Base-by-base conservation (phyloP, 2,329 filamentous ascomycete genomes). In the Sarocladium oryzae region DNA sequence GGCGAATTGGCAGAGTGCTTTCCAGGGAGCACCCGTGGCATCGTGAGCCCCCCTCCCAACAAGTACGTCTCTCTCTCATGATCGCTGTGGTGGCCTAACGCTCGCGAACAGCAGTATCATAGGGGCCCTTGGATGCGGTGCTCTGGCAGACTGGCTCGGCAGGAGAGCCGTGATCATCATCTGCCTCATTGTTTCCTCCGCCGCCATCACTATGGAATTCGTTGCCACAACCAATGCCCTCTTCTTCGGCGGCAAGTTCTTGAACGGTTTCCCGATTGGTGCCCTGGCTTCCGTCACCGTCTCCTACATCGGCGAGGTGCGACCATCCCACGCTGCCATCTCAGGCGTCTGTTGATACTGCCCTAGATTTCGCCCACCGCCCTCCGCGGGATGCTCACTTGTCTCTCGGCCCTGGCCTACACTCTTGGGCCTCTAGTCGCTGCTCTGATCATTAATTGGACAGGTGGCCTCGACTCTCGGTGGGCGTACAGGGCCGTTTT, bases 1-100 rank as follows among this genome's bases (percentile, higher is more conserved):
- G 13, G 65, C 69, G 3, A 63, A 67, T 15, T 75, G 72, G 72
- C 70, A 75, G 55, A 64, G 62, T 18, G 71, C 71, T 4, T 73
- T 74, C 54, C 63, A 65, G 35, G 71, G 69, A 10, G 72, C 61
- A 0, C 70, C 71, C 2, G 63, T 72, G 16, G 70, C 70, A 26
- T 62, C 62, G 62, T 63, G 49, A 58, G 60, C 58, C 28, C 3
- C 5, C 4, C 18, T 5, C 13, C 37, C 5, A 9, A 9, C 37
- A 10, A 32, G 7, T 32, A 8, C 7, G 8, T 32, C 28, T 32
- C 28, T 13, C 28, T 7, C 28, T 32, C 13, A 32, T 32, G 8
- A 32, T 13, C 28, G 13, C 8, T 7, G 7, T 13, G 13, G 28
- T 32, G 13, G 7, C 8, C 28, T 32, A 32, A 32, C 28, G 7